Evolutionary conservation across 345 rosid species (phyloP).

Genomic region (Triadica sebifera): DNA sequence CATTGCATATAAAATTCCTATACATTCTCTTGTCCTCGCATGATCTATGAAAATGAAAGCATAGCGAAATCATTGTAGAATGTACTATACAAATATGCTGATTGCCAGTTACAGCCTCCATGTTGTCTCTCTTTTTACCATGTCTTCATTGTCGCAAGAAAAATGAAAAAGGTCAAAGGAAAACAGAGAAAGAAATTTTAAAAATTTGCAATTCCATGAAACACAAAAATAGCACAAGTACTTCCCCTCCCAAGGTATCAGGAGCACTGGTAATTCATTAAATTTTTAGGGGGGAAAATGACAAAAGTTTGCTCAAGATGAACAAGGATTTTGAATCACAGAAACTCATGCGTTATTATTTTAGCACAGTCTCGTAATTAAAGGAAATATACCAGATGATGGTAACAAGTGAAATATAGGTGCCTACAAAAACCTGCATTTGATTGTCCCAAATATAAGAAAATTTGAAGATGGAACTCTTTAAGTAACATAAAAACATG

Average conservation of each 20-base stretch:
- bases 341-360: background rate
- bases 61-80: too few relatives aligned
- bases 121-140: too few relatives aligned
- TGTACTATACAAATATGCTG: too few relatives aligned
- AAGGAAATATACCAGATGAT: background rate
- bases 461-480: constrained; percentile 13
- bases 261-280: background rate
- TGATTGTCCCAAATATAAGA: background rate
- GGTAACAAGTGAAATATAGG: background rate
- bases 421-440: constrained; percentile 1
- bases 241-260: background rate
- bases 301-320: background rate
- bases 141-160: too few relatives aligned
- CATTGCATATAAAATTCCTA: background rate
- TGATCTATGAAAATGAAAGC: too few relatives aligned
- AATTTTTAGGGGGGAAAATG: background rate
- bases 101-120: too few relatives aligned
- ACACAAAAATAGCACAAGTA: background rate
- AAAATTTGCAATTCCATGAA: background rate
- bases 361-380: constrained; percentile 10
- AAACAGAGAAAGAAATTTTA: too few relatives aligned
- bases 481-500: constrained; percentile 5
- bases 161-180: background rate
- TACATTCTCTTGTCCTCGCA: background rate
- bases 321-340: background rate